Conservation (phyloP, 2,329 filamentous ascomycete genomes). For the Erysiphe pulchra region DNA sequence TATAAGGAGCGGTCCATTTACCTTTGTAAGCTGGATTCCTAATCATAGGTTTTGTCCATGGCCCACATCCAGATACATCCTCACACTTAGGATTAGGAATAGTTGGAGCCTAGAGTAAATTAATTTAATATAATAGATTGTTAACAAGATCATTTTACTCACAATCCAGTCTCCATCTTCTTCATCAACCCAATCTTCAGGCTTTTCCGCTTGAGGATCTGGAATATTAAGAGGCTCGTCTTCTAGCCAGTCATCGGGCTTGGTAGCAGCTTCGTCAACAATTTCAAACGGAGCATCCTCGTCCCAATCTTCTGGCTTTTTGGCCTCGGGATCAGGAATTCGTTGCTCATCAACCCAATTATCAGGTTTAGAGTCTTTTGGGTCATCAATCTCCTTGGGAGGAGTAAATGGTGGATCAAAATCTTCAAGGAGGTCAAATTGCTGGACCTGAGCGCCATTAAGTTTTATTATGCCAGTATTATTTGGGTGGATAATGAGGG, state of each 20-base stretch:
- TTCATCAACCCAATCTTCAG: constrained; percentile 98
- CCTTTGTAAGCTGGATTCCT: constrained; percentile 89
- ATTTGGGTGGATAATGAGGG: constrained; percentile 84
- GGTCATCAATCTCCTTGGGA: constrained; percentile 77
- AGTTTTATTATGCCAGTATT: constrained; percentile 86
- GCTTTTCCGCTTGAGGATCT: constrained; percentile 90
- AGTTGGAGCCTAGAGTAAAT: constrained; percentile 29
- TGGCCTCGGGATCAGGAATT: constrained; percentile 78
- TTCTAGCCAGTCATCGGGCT: constrained; percentile 90
- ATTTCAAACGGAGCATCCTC: constrained; percentile 96
- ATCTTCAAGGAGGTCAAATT: constrained; percentile 79
- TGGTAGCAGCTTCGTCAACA: constrained; percentile 72
- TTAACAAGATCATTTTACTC: background rate
- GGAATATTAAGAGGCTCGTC: constrained; percentile 59
- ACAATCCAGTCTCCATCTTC: constrained; percentile 91
- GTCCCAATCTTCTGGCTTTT: constrained; percentile 96
- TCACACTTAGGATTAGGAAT: constrained; percentile 91
- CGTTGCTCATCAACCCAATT: constrained; percentile 88
- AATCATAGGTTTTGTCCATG: constrained; percentile 77
- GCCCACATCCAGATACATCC: constrained; percentile 78
- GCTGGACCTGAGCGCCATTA: constrained; percentile 70
- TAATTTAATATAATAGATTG: background rate
- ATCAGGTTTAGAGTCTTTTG: constrained; percentile 77
- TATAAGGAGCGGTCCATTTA: constrained; percentile 80
- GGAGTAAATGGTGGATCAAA: constrained; percentile 90